These are phyloP conservation scores for Evansstolkia leycettana DNA, from an alignment of 495 filamentous ascomycete genomes.

Conservation along the genomic window DNA sequence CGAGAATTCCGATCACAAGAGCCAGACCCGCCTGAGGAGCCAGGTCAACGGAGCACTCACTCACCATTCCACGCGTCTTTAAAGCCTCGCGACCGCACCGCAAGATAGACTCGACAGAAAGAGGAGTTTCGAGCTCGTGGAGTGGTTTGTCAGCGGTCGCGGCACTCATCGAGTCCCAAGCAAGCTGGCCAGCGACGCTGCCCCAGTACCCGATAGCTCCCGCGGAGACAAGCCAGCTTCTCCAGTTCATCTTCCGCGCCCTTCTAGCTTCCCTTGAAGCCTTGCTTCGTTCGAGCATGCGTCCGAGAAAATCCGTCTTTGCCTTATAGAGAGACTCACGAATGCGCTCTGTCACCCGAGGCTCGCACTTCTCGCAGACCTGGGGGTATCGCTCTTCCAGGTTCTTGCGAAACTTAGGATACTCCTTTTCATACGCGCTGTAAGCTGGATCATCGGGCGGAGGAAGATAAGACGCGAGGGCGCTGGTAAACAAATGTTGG, in stretches of 20 bases:
- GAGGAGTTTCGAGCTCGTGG: slow-evolving; percentile 5
- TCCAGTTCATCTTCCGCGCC: slow-evolving; percentile 37
- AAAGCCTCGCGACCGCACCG: slow-evolving; percentile 19
- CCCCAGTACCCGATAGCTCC: slow-evolving; percentile 40
- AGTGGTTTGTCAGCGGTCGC: slow-evolving; percentile 8
- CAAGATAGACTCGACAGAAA: slow-evolving; percentile 7
- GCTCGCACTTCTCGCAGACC: slow-evolving; percentile 66
- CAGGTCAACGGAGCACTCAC: slow-evolving; percentile 17
- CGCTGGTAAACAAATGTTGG: slow-evolving; percentile 58
- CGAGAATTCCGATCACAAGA: slow-evolving; percentile 39
- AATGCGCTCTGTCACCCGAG: slow-evolving; percentile 50
- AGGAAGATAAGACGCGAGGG: slow-evolving; percentile 59
- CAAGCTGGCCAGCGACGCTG: slow-evolving; percentile 33
- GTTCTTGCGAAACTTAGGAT: slow-evolving; percentile 45
- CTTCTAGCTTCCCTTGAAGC: slow-evolving; percentile 26
- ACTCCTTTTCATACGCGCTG: slow-evolving; percentile 40
- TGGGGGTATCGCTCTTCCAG: slow-evolving; percentile 74
- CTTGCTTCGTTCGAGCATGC: slow-evolving; percentile 56
- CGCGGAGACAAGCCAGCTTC: slow-evolving; percentile 29
- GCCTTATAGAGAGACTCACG: slow-evolving; percentile 60
- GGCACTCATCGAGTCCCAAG: slow-evolving; percentile 26
- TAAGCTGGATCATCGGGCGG: slow-evolving; percentile 53
- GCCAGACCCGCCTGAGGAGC: slow-evolving; percentile 30
- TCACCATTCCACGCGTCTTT: slow-evolving; percentile 10
- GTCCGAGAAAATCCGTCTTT: slow-evolving; percentile 62